Conservation (phyloP, 73 alveolate genomes). For the Tetrahymena thermophila region DNA sequence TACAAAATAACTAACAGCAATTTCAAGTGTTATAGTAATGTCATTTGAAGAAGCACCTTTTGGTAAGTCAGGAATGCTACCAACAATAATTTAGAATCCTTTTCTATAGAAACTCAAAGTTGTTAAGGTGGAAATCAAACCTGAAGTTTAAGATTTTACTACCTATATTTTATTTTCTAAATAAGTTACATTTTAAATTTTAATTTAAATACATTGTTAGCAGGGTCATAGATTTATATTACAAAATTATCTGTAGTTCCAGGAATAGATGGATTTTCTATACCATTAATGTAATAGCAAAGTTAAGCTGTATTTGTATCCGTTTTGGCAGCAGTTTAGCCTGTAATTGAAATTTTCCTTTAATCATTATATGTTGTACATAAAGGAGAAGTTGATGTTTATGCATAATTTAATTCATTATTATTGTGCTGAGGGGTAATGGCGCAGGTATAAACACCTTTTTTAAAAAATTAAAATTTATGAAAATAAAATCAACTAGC, state of each 20-base stretch:
- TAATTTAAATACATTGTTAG: neutral
- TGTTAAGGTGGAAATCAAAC: slow-evolving; percentile 10
- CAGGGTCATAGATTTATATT: slow-evolving; percentile 4
- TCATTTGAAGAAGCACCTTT: neutral
- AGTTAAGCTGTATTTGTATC: slow-evolving; percentile 1
- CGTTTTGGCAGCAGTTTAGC: slow-evolving; percentile 17
- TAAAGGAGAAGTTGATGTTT: slow-evolving; percentile 28
- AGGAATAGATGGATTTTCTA: slow-evolving; percentile 27
- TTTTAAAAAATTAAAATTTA: neutral
- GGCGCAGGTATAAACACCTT: slow-evolving; percentile 3
- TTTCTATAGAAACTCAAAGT: slow-evolving; percentile 9
- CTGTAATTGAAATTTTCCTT: slow-evolving; percentile 8
- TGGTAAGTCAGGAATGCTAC: slow-evolving; percentile 8
- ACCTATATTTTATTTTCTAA: neutral
- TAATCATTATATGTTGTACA: slow-evolving; percentile 12
- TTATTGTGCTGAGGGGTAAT: slow-evolving; percentile 18
- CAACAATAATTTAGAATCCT: slow-evolving; percentile 30
- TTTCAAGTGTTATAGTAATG: slow-evolving; percentile 2
- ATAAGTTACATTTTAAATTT: neutral
- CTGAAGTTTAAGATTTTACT: slow-evolving; percentile 6
- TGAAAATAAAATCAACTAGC: neutral
- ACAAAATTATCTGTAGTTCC: slow-evolving; percentile 32
- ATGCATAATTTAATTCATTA: slow-evolving; percentile 5
- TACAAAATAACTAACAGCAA: slow-evolving; percentile 19
- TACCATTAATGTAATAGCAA: slow-evolving; percentile 9